phyloP scores from a whole-genome alignment of 306 rosid genomes.

The Rosa rugosa region DNA sequence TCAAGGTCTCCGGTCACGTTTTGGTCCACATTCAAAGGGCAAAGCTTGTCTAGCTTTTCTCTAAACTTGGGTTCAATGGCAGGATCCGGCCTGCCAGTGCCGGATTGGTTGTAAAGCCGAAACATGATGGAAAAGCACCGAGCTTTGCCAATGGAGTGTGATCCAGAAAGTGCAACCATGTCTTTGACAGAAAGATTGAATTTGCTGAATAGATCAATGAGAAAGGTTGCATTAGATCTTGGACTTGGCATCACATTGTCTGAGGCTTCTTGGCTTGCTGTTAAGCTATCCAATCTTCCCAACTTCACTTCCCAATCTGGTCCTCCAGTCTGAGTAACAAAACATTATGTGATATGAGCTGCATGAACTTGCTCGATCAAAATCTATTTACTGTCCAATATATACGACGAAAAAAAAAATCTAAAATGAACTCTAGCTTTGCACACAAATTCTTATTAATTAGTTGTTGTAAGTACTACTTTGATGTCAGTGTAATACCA shows the following conservation, averaged over 20 bases:
- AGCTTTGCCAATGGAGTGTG: constrained; percentile 80
- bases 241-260: constrained; percentile 81
- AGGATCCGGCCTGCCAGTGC: constrained; percentile 70
- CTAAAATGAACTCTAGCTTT: neutral
- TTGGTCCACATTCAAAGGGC: constrained; percentile 65
- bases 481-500: constrained; percentile 32
- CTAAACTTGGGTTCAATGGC: constrained; percentile 50
- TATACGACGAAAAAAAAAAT: neutral
- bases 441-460: neutral
- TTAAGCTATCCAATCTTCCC: constrained; percentile 82
- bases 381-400: neutral
- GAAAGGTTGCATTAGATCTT: constrained; percentile 71
- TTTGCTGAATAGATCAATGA: constrained; percentile 53
- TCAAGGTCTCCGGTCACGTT: constrained; percentile 71
- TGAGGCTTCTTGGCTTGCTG: constrained; percentile 66
- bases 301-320: constrained; percentile 78
- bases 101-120: constrained; percentile 79
- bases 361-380: neutral
- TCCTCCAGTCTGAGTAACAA: constrained; percentile 67
- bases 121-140: constrained; percentile 91
- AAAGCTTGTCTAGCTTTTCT: constrained; percentile 46
- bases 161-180: constrained; percentile 83
- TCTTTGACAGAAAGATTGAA: constrained; percentile 54
- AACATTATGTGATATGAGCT: neutral
- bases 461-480: neutral